Conservation (phyloP, 2,329 filamentous ascomycete species). For the Didymella pinodella region DNA sequence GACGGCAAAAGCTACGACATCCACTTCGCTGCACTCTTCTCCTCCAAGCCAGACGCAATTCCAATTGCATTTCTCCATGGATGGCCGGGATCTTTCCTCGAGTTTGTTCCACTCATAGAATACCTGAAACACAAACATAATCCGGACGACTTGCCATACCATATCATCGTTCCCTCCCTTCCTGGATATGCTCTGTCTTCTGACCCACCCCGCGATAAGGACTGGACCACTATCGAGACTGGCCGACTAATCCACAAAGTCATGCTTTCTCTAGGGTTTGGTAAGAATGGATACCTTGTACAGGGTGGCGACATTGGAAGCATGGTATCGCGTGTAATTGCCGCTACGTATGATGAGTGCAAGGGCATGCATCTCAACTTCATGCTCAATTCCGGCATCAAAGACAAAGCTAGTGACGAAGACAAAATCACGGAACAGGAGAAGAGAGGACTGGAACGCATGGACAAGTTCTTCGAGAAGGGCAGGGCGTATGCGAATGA, state of each 20-base stretch:
- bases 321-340: conserved; percentile 55
- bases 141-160: conserved; percentile 61
- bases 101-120: conserved; percentile 63
- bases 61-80: conserved; percentile 64
- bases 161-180: conserved; percentile 64
- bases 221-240: conserved; percentile 54
- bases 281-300: conserved; percentile 57
- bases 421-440: conserved; percentile 47
- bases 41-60: conserved; percentile 57
- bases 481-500: conserved; percentile 61
- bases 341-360: conserved; percentile 55
- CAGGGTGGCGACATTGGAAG: conserved; percentile 67
- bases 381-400: conserved; percentile 32
- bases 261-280: conserved; percentile 63
- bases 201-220: conserved; percentile 55
- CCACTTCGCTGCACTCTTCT: conserved; percentile 66
- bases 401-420: conserved; percentile 24
- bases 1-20: conserved; percentile 52
- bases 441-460: conserved; percentile 49
- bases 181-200: conserved; percentile 64
- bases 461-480: conserved; percentile 50
- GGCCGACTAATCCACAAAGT: conserved; percentile 60
- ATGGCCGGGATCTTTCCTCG: conserved; percentile 63
- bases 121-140: conserved; percentile 59
- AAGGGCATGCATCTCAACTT: conserved; percentile 54